These are phyloP conservation scores for Fusarium oxysporum DNA, from an alignment of 2,329 filamentous ascomycete genomes.

Conservation along the genomic window DNA sequence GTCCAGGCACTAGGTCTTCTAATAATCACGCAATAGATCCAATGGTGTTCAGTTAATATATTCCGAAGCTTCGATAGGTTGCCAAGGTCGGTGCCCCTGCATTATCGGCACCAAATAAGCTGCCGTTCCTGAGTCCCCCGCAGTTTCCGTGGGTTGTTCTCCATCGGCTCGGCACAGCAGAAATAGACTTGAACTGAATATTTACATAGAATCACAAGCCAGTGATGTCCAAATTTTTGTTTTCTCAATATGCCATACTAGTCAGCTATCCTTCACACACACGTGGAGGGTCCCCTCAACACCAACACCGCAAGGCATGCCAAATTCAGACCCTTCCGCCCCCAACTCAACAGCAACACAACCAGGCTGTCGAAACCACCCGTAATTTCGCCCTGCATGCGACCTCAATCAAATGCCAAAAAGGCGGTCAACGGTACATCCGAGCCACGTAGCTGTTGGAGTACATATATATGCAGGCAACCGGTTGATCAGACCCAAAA, in stretches of 20 bases:
- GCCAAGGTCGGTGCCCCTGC: slow-evolving; percentile 9
- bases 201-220: neutral
- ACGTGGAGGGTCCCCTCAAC: neutral
- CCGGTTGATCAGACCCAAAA: slow-evolving; percentile 4
- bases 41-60: neutral
- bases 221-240: fast-evolving
- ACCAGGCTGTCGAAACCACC: neutral
- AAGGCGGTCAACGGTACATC: slow-evolving; percentile 11
- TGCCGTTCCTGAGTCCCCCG: slow-evolving; percentile 1
- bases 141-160: neutral
- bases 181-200: neutral
- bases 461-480: slow-evolving; percentile 3
- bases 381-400: neutral
- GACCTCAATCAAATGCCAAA: neutral
- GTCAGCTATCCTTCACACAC: neutral
- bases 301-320: neutral
- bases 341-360: neutral
- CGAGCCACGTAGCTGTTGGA: slow-evolving; percentile 3
- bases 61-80: neutral
- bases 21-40: neutral
- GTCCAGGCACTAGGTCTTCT: neutral
- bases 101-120: neutral
- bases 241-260: neutral
- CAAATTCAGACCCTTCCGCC: neutral
- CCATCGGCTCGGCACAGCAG: neutral